These are phyloP conservation scores for Asterionellopsis glacialis DNA, from an alignment of 108 stramenopile genomes.

Conservation along the genomic window DNA sequence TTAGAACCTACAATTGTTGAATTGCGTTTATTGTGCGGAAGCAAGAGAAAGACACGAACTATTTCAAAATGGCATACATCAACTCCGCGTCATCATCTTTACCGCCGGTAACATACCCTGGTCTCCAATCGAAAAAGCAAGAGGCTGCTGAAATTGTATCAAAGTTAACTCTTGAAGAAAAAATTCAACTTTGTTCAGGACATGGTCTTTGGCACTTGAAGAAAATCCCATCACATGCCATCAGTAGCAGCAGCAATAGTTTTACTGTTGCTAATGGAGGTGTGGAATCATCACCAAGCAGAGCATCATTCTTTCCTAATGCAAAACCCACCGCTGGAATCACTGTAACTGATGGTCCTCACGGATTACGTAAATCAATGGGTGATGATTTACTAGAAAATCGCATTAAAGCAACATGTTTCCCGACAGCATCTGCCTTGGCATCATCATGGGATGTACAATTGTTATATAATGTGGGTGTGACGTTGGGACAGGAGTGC, in stretches of 20 bases:
- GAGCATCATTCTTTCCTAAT: too few species aligned
- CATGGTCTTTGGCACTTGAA: background rate
- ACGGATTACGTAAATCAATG: conserved; percentile 46
- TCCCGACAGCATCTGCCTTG: conserved; percentile 37
- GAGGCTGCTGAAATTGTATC: background rate
- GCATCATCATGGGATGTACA: conserved; percentile 35
- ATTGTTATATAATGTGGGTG: conserved; percentile 20
- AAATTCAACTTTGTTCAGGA: conserved; percentile 1
- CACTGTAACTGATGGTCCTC: conserved; percentile 33
- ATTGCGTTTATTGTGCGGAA: too few species aligned
- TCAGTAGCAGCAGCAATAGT: background rate
- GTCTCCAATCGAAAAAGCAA: background rate
- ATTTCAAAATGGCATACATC: too few species aligned
- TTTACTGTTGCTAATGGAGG: too few species aligned
- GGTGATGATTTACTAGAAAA: conserved; percentile 11
- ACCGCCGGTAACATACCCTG: too few species aligned
- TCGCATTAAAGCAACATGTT: conserved; percentile 38
- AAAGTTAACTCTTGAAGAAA: background rate
- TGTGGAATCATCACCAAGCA: too few species aligned
- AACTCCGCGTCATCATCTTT: too few species aligned
- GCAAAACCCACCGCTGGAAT: too few species aligned
- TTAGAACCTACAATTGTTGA: too few species aligned
- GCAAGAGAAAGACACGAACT: too few species aligned
- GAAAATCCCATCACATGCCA: background rate
- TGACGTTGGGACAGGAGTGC: conserved; percentile 34